These are phyloP conservation scores for Pseudocohnilembus persalinus DNA, from an alignment of 169 alveolate species.

Conservation along the genomic window DNA sequence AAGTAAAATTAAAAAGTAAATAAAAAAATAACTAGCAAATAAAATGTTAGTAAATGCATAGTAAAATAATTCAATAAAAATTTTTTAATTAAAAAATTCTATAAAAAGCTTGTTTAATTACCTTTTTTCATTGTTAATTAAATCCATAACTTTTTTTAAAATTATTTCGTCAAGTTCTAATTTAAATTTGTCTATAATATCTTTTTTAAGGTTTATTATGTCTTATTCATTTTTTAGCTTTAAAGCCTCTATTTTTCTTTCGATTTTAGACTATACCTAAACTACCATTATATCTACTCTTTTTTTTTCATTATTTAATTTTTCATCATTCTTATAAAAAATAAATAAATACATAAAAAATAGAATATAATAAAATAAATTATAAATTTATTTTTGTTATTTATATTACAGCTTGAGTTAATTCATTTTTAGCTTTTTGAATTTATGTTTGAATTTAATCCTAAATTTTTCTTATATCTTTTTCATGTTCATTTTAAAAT, in stretches of 20 bases:
- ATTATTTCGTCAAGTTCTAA: background rate
- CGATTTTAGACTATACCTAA: background rate
- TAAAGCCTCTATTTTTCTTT: background rate
- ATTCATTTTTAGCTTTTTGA: background rate
- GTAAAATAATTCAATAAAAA: too few relatives aligned
- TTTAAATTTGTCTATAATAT: constrained; percentile 8
- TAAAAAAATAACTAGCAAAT: too few relatives aligned
- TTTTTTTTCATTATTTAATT: constrained; percentile 9
- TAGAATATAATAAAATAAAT: too few relatives aligned
- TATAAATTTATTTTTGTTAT: too few relatives aligned
- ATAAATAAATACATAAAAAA: too few relatives aligned
- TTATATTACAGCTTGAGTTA: background rate
- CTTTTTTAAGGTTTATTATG: constrained; percentile 6
- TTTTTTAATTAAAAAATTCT: too few relatives aligned
- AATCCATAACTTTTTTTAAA: constrained; percentile 1
- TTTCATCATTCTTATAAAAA: constrained; percentile 1
- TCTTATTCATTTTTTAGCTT: constrained; percentile 4
- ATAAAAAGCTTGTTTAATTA: too few relatives aligned
- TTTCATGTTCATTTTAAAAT: background rate
- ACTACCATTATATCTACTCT: constrained; percentile 2
- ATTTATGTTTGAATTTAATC: background rate
- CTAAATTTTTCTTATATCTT: background rate
- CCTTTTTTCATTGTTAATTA: constrained; percentile 1
- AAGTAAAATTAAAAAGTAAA: too few relatives aligned
- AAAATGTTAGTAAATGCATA: too few relatives aligned